Conservation (phyloP, 2,329 filamentous ascomycete species). For the Eutypa lata region DNA sequence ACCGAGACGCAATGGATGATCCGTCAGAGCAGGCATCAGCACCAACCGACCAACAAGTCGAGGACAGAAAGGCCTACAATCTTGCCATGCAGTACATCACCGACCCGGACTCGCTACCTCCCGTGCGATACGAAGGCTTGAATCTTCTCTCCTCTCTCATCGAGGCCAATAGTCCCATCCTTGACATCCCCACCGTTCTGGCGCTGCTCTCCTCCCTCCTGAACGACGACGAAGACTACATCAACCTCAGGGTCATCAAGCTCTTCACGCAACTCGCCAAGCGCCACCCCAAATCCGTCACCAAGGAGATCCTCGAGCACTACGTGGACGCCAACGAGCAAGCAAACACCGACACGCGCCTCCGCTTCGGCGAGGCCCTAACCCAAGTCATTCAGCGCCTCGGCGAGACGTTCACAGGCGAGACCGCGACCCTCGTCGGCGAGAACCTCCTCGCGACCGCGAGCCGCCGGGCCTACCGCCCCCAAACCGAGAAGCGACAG, state of each 20-base stretch:
- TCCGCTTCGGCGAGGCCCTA: conserved; percentile 67
- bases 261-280: conserved; percentile 60
- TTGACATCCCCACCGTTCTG: conserved; percentile 65
- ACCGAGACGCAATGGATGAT: conserved; percentile 52
- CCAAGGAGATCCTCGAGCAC: conserved; percentile 61
- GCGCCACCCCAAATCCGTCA: conserved; percentile 59
- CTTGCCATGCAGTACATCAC: conserved; percentile 64
- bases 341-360: conserved; percentile 57
- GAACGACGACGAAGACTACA: conserved; percentile 66
- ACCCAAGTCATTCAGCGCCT: conserved; percentile 62
- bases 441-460: conserved; percentile 62
- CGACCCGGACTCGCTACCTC: conserved; percentile 58
- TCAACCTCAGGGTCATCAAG: conserved; percentile 66
- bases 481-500: conserved; percentile 57
- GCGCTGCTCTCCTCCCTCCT: conserved; percentile 63
- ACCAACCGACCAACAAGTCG: conserved; percentile 46
- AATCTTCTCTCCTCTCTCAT: conserved; percentile 59
- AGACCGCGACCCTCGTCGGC: conserved; percentile 48
- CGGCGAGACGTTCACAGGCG: conserved; percentile 52
- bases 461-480: conserved; percentile 58
- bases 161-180: conserved; percentile 47
- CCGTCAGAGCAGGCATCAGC: conserved; percentile 33
- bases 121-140: conserved; percentile 64
- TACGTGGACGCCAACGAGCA: conserved; percentile 64
- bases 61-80: conserved; percentile 60